Evolutionary conservation across 805 yeast species (phyloP), one percentile per base, ranked within the genome.

Genomic region (Candida tallmaniae): DNA sequence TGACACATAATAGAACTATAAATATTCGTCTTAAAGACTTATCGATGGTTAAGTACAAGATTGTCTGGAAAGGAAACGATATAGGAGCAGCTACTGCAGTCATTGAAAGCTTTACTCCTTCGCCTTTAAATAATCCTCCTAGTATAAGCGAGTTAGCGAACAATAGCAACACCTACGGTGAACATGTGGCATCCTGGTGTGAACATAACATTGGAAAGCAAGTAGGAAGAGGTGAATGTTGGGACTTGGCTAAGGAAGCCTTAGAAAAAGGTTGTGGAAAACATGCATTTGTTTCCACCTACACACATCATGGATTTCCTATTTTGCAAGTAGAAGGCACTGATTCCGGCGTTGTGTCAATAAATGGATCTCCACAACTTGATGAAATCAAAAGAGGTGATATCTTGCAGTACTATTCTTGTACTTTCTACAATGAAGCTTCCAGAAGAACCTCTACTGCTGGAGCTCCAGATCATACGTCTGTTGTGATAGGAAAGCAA

Each of bases 221-320:
- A 32, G 78, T 76, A 8, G 79, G 78, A 2, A 51, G 65, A 25
- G 82, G 82, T 5, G 80, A 76, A 44, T 75, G 82, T 44, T 76
- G 80, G 80, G 76, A 76, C 22, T 61, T 76, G 38, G 81, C 80
- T 0, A 69, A 62, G 34, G 73, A 73, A 31, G 78, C 80, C 0
- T 54, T 76, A 27, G 50, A 57, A 31, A 68, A 71, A 39, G 76
- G 76, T 0, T 74, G 80, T 47, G 80, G 80, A 0, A 71, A 65
- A 19, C 75, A 73, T 47, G 80, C 81, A 0, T 74, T 75, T 51
- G 69, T 73, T 2, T 68, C 76, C 11, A 55, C 62, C 11, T 73
- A 72, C 12, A 46, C 51, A 10, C 60, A 52, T 15, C 80, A 76
- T 44, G 81, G 81, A 1, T 65, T 34, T 32, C 70, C 70, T 2